Conservation (phyloP, 2,329 filamentous ascomycete genomes). For the Claviceps purpurea region DNA sequence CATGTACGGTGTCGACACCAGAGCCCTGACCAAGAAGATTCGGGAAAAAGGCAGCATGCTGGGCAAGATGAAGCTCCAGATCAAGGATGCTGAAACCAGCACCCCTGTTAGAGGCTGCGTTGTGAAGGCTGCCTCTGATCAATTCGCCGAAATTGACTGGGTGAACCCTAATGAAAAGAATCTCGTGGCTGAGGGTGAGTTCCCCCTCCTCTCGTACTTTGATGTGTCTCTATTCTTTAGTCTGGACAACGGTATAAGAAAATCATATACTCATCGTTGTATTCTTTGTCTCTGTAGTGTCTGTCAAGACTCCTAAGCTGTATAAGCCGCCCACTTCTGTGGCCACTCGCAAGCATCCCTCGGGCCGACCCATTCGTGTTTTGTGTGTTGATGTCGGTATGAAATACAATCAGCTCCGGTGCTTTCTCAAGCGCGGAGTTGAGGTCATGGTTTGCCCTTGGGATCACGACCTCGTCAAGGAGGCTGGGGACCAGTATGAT, state of each 20-base stretch:
- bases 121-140: constrained; percentile 16
- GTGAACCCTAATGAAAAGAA: constrained; percentile 86
- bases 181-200: constrained; percentile 84
- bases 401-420: constrained; percentile 96
- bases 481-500: constrained; percentile 75
- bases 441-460: constrained; percentile 92
- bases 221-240: constrained; percentile 5
- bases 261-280: constrained; percentile 23
- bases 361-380: constrained; percentile 74
- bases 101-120: constrained; percentile 24
- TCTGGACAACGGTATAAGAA: neutral
- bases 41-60: constrained; percentile 93
- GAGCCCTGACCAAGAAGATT: constrained; percentile 87
- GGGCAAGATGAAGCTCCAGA: constrained; percentile 68
- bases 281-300: constrained; percentile 46
- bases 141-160: constrained; percentile 78
- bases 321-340: constrained; percentile 62
- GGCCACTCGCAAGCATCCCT: constrained; percentile 72
- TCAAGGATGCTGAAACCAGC: constrained; percentile 29
- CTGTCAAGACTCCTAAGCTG: constrained; percentile 71
- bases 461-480: constrained; percentile 78
- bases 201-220: constrained; percentile 7
- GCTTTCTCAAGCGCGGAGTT: constrained; percentile 78
- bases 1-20: constrained; percentile 89
- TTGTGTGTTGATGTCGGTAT: constrained; percentile 92